Evolutionary conservation across 768 basidiomycete genomes (phyloP), one percentile per base, ranked within the genome.

Genomic region (Steccherinum ochraceum): DNA sequence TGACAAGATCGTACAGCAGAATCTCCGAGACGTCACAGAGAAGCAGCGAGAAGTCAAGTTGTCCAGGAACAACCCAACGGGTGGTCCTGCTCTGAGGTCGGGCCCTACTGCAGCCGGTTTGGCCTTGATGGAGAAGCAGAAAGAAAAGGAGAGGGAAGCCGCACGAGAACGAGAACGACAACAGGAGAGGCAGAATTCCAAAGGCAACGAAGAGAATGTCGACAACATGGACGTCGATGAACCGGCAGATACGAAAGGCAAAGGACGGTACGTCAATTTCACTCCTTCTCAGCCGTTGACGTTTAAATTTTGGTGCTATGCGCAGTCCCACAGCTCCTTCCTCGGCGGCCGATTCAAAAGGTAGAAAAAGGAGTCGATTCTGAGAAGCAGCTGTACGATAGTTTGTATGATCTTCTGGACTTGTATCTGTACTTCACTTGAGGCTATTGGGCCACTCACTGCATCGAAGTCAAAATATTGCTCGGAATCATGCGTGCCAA

Each of bases 21-120:
- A 65, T 13, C 65, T 90, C 40, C 81, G 79, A 54, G 85, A 86
- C 12, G 77, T 82, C 1, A 66, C 72, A 24, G 84, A 85, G 4
- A 81, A 80, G 61, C 74, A 79, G 56, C 84, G 83, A 64, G 84
- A 66, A 51, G 54, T 52, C 18, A 60, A 62, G 52, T 45, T 55
- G 27, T 45, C 57, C 11, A 41, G 46, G 7, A 58, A 53, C 49
- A 43, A 23, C n/a, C n/a, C 41, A 5, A 23, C 10, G 7, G 41
- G n/a, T 19, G 41, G n/a, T 10, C 41, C 41, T 43, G 50, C 53
- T 1, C 54, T 55, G 11, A 52, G 50, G 21, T 56, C 61, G 2
- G 58, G 55, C 12, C 47, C 59, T 1, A 63, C 62, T 2, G 50
- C 52, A 2, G 60, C 62, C 0, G 60, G 64, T 0, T 18, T 49